Evolutionary conservation across 2,329 filamentous ascomycete species (phyloP), one percentile per base, ranked within the genome.

Genomic region (Alternaria triticimaculans): DNA sequence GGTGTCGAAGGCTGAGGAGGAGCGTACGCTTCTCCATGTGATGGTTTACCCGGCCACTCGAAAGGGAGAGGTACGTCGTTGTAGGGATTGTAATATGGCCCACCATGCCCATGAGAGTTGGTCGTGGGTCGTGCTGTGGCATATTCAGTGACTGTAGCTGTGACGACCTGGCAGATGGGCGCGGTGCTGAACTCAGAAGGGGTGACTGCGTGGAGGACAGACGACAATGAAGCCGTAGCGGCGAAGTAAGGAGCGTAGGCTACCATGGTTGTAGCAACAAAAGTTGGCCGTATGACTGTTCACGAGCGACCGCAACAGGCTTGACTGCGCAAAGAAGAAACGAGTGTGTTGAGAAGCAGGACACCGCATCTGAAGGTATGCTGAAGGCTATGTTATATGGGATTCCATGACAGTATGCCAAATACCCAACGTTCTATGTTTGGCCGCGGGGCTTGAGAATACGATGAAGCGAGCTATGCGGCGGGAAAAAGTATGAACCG

Each of bases 1-100:
- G 74, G 74, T 20, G 67, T 33, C 9, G 72, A 56, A 43, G 72
- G 74, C 46, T 54, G 63, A 18, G 70, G 70, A 53, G 62, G 67
- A 46, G 69, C 46, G 14, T 67, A 66, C 5, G 43, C 63, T 50
- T 75, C 55, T 4, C 71, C 74, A 5, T 67, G 14, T 12, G 68
- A 63, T 9, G 73, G 75, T 28, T 62, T 63, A 6, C 75, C 75
- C 1, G 75, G 75, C 72, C 73, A 78, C 8, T 61, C 44, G 48
- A 66, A 73, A 6, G 73, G 72, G 4, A 73, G 65, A 2, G 72
- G 69, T 15, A 69, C 43, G 45, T 71, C 69, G 50, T 78, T 75
- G 60, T 77, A 76, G 5, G 74, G 72, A 43, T 78, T 78, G 49
- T 73, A 66, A 43, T 76, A 75, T 1, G 71, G 73, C 10, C 75